Conservation (phyloP, 148 eudicot genomes). For the Gaultheria prostrata region DNA sequence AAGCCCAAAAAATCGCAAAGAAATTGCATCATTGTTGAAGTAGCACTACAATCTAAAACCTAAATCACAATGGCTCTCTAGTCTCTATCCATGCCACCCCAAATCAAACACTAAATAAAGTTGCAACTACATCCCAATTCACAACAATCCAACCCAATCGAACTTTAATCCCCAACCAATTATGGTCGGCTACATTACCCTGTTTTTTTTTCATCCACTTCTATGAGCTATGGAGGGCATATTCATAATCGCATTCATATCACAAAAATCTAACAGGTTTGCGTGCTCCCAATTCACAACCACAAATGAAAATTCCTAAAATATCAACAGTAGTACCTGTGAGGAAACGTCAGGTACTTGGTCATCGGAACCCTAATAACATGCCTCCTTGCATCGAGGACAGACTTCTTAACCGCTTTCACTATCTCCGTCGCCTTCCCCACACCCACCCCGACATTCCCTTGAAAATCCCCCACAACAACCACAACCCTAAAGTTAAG, state of each 20-base stretch:
- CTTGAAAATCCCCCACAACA: constrained; percentile 89
- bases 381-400: constrained; percentile 74
- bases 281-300: background rate
- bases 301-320: background rate
- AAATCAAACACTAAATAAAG: no score
- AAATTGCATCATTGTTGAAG: background rate
- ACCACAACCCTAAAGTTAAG: constrained; percentile 84
- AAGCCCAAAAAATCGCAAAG: background rate
- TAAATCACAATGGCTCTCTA: background rate
- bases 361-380: constrained; percentile 74
- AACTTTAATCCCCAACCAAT: no score
- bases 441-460: constrained; percentile 85
- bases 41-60: background rate
- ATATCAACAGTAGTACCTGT: constrained; percentile 61
- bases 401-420: constrained; percentile 77
- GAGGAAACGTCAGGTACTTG: constrained; percentile 82
- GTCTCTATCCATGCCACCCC: background rate
- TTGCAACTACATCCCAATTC: no score
- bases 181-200: no score
- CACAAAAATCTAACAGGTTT: no score
- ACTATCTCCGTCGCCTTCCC: constrained; percentile 87
- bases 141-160: no score
- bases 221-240: no score
- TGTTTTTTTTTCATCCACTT: no score
- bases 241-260: no score